Evolutionary conservation across 1,284 basidiomycete genomes (phyloP), one percentile per base, ranked within the genome.

Genomic region (Ustilago nuda): DNA sequence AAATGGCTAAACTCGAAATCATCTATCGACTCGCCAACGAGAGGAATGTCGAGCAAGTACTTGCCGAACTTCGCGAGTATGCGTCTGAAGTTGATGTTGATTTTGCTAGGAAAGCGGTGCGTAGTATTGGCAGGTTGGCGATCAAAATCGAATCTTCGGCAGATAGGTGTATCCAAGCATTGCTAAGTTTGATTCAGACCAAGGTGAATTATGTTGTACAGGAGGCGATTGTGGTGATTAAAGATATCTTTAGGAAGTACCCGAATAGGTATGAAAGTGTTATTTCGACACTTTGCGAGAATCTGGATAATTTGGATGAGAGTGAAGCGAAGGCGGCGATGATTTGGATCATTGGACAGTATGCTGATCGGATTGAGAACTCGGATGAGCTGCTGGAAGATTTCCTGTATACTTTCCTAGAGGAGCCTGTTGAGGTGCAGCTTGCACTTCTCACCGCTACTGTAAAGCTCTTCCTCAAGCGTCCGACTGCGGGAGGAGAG

Each of bases 321-420:
- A 93, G 96, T 0, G 96, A 99, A 86, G 92, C 95, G 2, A 98
- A 98, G 81, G 93, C 95, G 0, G 92, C 95, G 2, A 94, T 99
- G 90, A 91, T 99, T 63, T 99, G 97, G 97, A 95, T 99, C 81
- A 89, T 99, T 58, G 97, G 97, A 1, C 94, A 99, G 87, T 99
- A 95, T 83, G 94, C 96, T 6, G 92, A 99, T 85, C 90, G 92
- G 80, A 99, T 99, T 71, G 94, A 98, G 66, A 98, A 98, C 81
- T 93, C 92, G 8, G 95, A 98, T 83, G 95, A 99, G 81, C 89
- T 99, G 55, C 89, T 99, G 82, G 95, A 97, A 74, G 95, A 97
- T 76, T 89, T 98, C 67, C 88, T 95, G 52, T 95, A 93, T 76
- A 92, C 90, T 2, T 99, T 99, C 88, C 87, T 96, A 78, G 95